Evolutionary conservation across 805 yeast species (phyloP).

Genomic region (Saccharomyces paradoxus): DNA sequence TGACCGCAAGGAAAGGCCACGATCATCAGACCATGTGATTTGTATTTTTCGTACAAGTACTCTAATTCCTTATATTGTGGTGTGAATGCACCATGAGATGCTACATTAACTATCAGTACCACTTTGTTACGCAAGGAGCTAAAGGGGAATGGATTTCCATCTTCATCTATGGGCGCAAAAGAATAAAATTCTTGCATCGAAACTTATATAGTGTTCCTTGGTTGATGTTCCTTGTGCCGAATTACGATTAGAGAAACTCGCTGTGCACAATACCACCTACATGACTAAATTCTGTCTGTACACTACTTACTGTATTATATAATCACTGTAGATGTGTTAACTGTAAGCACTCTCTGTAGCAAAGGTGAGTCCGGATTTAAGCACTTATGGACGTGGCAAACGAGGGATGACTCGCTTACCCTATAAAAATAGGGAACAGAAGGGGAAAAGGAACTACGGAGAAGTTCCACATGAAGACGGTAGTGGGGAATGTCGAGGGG

Average conservation of each 20-base stretch:
- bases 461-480: not conserved
- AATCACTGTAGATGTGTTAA: not conserved
- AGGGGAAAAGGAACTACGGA: not conserved
- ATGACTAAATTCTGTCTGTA: not conserved
- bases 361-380: not conserved
- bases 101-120: constrained; percentile 75
- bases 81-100: constrained; percentile 71
- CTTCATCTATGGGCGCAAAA: constrained; percentile 50
- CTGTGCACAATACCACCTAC: not conserved
- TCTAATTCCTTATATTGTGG: constrained; percentile 69
- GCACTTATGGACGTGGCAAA: not conserved
- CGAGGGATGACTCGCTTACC: not conserved
- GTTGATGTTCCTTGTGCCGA: not conserved
- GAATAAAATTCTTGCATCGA: constrained; percentile 48
- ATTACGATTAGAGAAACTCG: not conserved
- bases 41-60: constrained; percentile 53
- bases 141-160: constrained; percentile 52
- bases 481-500: not conserved
- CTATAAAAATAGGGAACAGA: not conserved
- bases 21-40: constrained; percentile 51
- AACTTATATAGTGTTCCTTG: not conserved
- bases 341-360: not conserved
- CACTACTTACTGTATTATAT: not conserved
- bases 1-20: constrained; percentile 87
- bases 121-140: constrained; percentile 61